These are phyloP conservation scores for Pyricularia sp. DNA, from an alignment of 2,329 filamentous ascomycete species.

Conservation along the genomic window DNA sequence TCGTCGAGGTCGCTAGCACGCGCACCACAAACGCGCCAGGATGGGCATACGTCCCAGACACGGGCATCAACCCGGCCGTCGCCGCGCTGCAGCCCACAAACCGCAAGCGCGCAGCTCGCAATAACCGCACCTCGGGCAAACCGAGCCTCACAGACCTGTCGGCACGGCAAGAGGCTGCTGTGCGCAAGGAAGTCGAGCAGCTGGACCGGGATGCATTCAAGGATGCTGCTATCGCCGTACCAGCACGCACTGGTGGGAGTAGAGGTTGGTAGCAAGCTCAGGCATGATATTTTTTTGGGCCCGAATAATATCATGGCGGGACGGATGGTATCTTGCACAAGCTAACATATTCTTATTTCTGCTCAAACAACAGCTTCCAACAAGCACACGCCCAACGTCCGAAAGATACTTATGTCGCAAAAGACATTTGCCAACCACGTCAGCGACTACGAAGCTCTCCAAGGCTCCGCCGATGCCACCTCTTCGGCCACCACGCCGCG, in stretches of 20 bases:
- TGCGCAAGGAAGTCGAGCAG: slow-evolving; percentile 68
- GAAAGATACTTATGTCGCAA: slow-evolving; percentile 65
- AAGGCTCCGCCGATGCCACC: slow-evolving; percentile 26
- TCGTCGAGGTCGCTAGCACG: slow-evolving; percentile 67
- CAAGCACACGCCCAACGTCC: slow-evolving; percentile 56
- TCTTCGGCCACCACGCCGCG: slow-evolving; percentile 15
- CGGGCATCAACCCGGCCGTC: slow-evolving; percentile 40
- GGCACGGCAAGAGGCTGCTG: slow-evolving; percentile 70
- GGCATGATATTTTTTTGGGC: not conserved
- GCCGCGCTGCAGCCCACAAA: slow-evolving; percentile 35
- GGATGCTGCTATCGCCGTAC: slow-evolving; percentile 59
- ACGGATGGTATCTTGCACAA: not conserved
- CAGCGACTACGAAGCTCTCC: slow-evolving; percentile 61
- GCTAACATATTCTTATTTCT: not conserved
- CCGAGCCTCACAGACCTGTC: slow-evolving; percentile 51
- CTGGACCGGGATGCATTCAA: slow-evolving; percentile 69
- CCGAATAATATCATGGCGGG: not conserved
- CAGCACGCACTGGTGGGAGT: slow-evolving; percentile 36
- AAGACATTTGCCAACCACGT: slow-evolving; percentile 77
- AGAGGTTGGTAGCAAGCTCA: slow-evolving; percentile 19
- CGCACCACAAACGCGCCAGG: slow-evolving; percentile 63
- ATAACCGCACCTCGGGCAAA: slow-evolving; percentile 9
- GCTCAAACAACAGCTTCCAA: slow-evolving; percentile 22
- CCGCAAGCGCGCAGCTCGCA: slow-evolving; percentile 58
- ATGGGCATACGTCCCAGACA: slow-evolving; percentile 85